A percentile compares a stretch with the other conserved stretches of the same genome.
phyloP scores from a whole-genome alignment of 352 stramenopile species.

The Aphanomyces invadans region DNA sequence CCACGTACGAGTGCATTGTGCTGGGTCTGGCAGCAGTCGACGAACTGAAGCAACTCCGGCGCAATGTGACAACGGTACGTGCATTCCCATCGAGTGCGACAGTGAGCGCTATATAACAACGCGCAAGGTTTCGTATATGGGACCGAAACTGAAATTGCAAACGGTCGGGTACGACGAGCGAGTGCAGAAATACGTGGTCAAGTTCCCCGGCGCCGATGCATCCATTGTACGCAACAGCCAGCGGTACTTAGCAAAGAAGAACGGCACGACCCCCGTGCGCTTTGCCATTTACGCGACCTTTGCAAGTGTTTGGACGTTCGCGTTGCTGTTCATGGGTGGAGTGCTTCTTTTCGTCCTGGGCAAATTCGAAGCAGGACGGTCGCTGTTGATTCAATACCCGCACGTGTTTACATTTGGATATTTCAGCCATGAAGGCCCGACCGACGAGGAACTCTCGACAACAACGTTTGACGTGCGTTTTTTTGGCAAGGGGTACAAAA shows the following conservation, averaged over 20 bases:
- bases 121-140: conserved; percentile 4
- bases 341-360: neutral
- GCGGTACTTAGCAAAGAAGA: neutral
- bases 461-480: neutral
- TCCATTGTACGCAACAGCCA: conserved; percentile 21
- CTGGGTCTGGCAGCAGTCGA: conserved; percentile 4
- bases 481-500: conserved; percentile 9
- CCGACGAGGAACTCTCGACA: neutral
- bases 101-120: neutral
- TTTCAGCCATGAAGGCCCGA: conserved; percentile 17
- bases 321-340: neutral
- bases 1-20: conserved; percentile 22
- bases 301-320: neutral
- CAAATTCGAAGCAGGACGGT: neutral
- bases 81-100: no score
- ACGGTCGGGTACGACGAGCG: conserved; percentile 2
- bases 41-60: neutral
- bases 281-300: neutral
- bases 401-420: conserved; percentile 14
- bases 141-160: neutral
- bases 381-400: conserved; percentile 19
- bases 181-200: neutral
- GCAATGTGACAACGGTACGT: neutral
- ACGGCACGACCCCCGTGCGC: neutral
- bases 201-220: conserved; percentile 1